Conservation (phyloP, 345 rosid species). For the Zanthoxylum bungeanum region DNA sequence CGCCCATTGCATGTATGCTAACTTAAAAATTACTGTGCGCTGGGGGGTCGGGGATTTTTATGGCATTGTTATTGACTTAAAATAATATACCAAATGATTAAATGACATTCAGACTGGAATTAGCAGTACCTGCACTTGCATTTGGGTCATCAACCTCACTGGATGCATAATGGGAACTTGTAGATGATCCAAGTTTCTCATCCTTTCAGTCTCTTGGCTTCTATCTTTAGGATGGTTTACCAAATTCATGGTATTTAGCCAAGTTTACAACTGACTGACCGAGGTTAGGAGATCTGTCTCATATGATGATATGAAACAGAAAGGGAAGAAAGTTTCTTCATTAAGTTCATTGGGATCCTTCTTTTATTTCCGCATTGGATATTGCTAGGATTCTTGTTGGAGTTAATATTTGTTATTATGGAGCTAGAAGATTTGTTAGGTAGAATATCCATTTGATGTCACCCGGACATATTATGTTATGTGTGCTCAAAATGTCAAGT, state of each 20-base stretch:
- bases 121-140: background rate
- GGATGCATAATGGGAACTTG: background rate
- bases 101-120: background rate
- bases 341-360: background rate
- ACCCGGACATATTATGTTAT: background rate
- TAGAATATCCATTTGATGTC: background rate
- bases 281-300: background rate
- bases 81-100: background rate
- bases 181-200: background rate
- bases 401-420: background rate
- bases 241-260: background rate
- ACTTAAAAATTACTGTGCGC: background rate
- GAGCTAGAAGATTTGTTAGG: background rate
- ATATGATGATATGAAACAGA: too few relatives aligned
- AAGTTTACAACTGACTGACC: background rate
- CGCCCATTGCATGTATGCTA: background rate
- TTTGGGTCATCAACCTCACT: background rate
- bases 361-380: background rate
- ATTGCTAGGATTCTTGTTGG: background rate
- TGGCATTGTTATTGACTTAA: background rate
- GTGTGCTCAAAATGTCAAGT: background rate
- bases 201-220: background rate
- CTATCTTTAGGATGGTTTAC: background rate
- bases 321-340: background rate
- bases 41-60: background rate